These are phyloP conservation scores for Zancudomyces culisetae DNA, from an alignment of 371 early-diverging fungal genomes.

Conservation along the genomic window DNA sequence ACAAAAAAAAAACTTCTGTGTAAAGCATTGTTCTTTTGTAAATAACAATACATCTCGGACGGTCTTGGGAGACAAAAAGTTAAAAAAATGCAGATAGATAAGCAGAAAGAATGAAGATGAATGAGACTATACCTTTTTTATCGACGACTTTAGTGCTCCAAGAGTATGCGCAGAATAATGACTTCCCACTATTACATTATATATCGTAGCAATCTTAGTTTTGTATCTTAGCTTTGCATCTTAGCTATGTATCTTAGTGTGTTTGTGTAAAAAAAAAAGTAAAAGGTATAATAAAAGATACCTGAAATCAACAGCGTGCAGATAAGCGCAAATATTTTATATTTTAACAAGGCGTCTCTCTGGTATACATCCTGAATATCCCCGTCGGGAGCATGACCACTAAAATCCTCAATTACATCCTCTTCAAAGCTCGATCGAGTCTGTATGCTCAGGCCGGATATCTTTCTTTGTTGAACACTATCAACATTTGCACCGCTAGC, in stretches of 20 bases:
- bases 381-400: too few relatives aligned
- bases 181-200: slow-evolving; percentile 33
- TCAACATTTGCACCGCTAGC: too few relatives aligned
- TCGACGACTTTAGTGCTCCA: slow-evolving; percentile 41
- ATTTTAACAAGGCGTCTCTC: slow-evolving; percentile 9
- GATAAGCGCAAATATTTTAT: slow-evolving; percentile 35
- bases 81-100: background rate
- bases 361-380: background rate
- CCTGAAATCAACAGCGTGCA: slow-evolving; percentile 43
- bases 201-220: too few relatives aligned
- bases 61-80: too few relatives aligned
- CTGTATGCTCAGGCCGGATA: too few relatives aligned
- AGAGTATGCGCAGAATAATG: slow-evolving; percentile 56
- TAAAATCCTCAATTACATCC: too few relatives aligned
- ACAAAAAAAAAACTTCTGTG: slow-evolving; percentile 5
- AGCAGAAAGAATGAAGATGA: background rate
- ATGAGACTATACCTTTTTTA: slow-evolving; percentile 32
- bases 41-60: too few relatives aligned
- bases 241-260: slow-evolving; percentile 1
- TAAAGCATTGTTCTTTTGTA: too few relatives aligned
- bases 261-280: background rate
- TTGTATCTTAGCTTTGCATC: too few relatives aligned
- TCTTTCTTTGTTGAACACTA: too few relatives aligned
- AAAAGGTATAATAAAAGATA: slow-evolving; percentile 11
- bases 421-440: too few relatives aligned